Conservation (phyloP, 345 rosid species). For the Boechera divaricarpa region DNA sequence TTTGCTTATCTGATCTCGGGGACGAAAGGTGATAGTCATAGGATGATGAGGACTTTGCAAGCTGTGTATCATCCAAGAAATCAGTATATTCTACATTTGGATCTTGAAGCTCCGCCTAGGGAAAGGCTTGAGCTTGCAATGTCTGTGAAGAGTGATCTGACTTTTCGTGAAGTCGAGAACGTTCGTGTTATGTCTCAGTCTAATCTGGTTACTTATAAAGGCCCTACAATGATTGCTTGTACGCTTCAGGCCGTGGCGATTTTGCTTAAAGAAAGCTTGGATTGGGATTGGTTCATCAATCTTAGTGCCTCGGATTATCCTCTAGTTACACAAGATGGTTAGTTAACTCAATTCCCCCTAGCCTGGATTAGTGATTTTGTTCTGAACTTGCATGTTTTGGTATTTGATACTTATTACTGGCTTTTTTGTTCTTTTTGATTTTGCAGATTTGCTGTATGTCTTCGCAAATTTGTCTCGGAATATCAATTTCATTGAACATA, state of each 20-base stretch:
- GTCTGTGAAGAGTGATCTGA: slow-evolving; percentile 59
- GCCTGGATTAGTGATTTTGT: slow-evolving; percentile 13
- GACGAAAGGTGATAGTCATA: slow-evolving; percentile 73
- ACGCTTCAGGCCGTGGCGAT: slow-evolving; percentile 88
- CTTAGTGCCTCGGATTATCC: slow-evolving; percentile 97
- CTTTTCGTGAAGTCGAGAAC: slow-evolving; percentile 65
- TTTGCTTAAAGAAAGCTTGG: slow-evolving; percentile 74
- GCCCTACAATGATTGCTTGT: slow-evolving; percentile 93
- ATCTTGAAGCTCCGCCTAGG: slow-evolving; percentile 74
- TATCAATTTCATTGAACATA: slow-evolving; percentile 82
- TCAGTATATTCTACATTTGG: slow-evolving; percentile 78
- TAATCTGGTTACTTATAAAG: slow-evolving; percentile 85
- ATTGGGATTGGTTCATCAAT: slow-evolving; percentile 96
- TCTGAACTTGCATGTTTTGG: slow-evolving; percentile 2
- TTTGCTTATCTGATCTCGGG: slow-evolving; percentile 85
- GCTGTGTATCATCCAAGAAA: slow-evolving; percentile 93
- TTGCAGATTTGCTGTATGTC: slow-evolving; percentile 70
- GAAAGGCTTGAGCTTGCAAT: slow-evolving; percentile 73
- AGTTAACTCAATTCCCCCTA: background rate
- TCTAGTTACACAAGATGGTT: slow-evolving; percentile 91
- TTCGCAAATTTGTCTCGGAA: slow-evolving; percentile 64
- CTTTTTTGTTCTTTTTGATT: background rate
- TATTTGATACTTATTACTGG: slow-evolving; percentile 6
- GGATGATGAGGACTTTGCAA: slow-evolving; percentile 70
- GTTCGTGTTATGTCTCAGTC: slow-evolving; percentile 75